A percentile compares a stretch with the other conserved stretches of the same genome.
phyloP scores from a whole-genome alignment of 148 eudicot species.

The Mesembryanthemum crystallinum region DNA sequence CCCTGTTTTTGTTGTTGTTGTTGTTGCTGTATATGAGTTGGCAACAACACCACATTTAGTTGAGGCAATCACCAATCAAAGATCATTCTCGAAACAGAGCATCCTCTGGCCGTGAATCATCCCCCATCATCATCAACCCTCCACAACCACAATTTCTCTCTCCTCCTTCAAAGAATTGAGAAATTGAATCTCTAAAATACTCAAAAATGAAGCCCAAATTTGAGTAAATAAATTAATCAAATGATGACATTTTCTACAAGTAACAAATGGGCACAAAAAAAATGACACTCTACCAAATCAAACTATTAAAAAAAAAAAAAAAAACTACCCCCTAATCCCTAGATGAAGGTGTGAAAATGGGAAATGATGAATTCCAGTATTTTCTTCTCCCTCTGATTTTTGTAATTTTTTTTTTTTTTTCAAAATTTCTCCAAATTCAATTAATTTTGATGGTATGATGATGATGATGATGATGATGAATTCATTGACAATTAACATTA shows the following conservation, averaged over 20 bases:
- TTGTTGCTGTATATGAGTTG: slow-evolving; percentile 14
- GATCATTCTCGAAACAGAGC: slow-evolving; percentile 16
- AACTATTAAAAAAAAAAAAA: background rate
- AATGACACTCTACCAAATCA: background rate
- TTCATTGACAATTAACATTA: no score
- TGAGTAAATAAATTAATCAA: no score
- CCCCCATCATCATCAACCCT: no score
- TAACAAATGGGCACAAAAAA: background rate
- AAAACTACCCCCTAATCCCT: background rate
- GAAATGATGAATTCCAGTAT: no score
- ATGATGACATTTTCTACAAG: background rate
- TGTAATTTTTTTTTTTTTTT: background rate
- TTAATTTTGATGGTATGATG: no score
- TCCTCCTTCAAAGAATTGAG: background rate
- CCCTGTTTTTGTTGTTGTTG: background rate
- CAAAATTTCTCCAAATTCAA: no score
- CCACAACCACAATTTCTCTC: background rate
- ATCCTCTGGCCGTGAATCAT: background rate
- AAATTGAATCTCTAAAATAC: no score
- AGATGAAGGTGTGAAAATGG: no score
- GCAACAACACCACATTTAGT: slow-evolving; percentile 4
- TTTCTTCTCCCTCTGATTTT: no score
- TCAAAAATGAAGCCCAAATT: no score
- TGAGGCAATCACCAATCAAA: background rate
- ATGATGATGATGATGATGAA: no score